phyloP scores from a whole-genome alignment of 208 protist species.

The Leishmania tarentolae region DNA sequence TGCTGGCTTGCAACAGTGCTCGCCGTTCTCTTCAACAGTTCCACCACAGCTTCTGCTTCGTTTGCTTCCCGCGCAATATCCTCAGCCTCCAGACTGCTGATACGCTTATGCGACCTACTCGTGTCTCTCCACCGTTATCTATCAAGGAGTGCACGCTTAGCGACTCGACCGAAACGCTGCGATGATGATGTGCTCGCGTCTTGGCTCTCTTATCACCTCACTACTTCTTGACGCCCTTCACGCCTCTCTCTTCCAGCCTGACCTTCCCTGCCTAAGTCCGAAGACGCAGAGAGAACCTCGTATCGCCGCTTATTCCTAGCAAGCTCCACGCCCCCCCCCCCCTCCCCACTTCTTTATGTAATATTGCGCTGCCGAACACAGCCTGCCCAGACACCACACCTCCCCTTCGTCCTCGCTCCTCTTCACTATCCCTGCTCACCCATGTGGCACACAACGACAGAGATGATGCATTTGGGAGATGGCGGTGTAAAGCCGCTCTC shows the following conservation, averaged over 20 bases:
- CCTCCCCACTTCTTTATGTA: neutral
- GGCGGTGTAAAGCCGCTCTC: neutral
- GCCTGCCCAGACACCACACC: neutral
- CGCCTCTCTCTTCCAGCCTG: neutral
- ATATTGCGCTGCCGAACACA: neutral
- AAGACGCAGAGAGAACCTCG: too few species aligned
- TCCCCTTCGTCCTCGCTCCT: neutral
- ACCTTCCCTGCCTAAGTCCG: too few species aligned
- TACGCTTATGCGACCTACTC: neutral
- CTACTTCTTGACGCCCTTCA: neutral
- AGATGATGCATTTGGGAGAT: neutral
- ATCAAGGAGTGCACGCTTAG: neutral
- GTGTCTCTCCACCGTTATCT: neutral
- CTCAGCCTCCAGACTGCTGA: neutral
- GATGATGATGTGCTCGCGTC: neutral
- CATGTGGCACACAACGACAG: neutral
- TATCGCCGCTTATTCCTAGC: neutral
- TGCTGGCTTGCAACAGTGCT: neutral
- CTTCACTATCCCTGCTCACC: neutral
- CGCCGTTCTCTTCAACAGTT: neutral
- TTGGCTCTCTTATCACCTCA: neutral
- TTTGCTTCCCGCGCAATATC: neutral
- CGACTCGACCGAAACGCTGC: neutral
- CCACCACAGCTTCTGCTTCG: neutral
- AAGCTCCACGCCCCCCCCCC: neutral